phyloP scores from a whole-genome alignment of 306 rosid genomes.

The Alnus glutinosa region DNA sequence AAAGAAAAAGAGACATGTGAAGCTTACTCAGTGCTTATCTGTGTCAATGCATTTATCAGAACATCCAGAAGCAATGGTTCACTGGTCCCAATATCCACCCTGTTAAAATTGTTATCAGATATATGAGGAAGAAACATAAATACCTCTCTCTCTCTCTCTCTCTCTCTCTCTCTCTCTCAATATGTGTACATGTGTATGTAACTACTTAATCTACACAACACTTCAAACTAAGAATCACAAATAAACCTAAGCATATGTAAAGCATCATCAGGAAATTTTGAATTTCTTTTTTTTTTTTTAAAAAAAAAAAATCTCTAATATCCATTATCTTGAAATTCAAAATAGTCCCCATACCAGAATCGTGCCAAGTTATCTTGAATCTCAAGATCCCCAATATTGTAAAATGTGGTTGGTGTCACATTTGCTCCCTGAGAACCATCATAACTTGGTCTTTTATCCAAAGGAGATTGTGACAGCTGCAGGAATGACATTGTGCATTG shows the following conservation, averaged over 20 bases:
- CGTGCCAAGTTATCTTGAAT: slow-evolving; percentile 92
- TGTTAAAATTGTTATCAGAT: slow-evolving; percentile 32
- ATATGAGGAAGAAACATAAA: background rate
- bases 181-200: background rate
- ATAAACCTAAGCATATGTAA: slow-evolving; percentile 7
- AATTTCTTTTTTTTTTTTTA: background rate
- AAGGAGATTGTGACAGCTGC: slow-evolving; percentile 76
- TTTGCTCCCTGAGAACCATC: slow-evolving; percentile 82
- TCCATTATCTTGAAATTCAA: background rate
- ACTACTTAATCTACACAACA: slow-evolving; percentile 16
- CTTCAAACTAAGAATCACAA: slow-evolving; percentile 20
- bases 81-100: slow-evolving; percentile 85
- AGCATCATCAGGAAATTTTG: background rate
- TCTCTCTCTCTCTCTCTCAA: background rate
- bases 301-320: background rate
- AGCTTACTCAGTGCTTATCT: slow-evolving; percentile 91
- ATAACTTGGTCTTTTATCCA: slow-evolving; percentile 75
- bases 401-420: slow-evolving; percentile 74
- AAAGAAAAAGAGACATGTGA: slow-evolving; percentile 11
- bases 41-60: slow-evolving; percentile 84
- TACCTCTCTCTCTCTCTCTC: background rate
- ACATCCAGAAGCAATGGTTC: slow-evolving; percentile 82
- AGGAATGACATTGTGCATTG: slow-evolving; percentile 11
- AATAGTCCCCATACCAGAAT: slow-evolving; percentile 54
- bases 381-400: slow-evolving; percentile 92